These are phyloP conservation scores for Larix kaempferi DNA, from an alignment of 75 land plant species.

Conservation along the genomic window DNA sequence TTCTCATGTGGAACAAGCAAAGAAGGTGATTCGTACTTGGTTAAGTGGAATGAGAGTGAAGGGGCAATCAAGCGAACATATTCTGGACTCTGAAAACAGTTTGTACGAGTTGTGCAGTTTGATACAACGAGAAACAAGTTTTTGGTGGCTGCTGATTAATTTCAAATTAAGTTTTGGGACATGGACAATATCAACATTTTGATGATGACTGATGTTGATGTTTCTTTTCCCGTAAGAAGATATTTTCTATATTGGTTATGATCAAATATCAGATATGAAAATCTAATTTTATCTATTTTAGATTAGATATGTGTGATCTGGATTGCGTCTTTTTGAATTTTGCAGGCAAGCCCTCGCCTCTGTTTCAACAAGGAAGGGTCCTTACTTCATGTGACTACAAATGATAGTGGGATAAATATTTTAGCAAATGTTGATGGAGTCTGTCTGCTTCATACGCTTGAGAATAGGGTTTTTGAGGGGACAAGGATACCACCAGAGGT, in stretches of 20 bases:
- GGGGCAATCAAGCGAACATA: constrained; percentile 24
- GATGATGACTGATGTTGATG: constrained; percentile 15
- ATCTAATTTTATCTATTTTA: no score
- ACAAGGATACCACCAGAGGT: constrained; percentile 36
- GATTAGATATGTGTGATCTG: no score
- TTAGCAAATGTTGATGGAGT: constrained; percentile 56
- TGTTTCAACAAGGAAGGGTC: constrained; percentile 37
- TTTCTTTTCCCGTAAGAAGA: constrained; percentile 14
- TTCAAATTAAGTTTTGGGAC: constrained; percentile 22
- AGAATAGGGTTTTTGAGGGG: constrained; percentile 53
- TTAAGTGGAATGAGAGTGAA: constrained; percentile 28
- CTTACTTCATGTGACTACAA: constrained; percentile 27
- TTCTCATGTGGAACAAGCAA: constrained; percentile 28
- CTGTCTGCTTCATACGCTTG: constrained; percentile 50
- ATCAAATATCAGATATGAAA: no score
- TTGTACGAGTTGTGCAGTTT: constrained; percentile 19
- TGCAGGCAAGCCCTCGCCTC: constrained; percentile 26
- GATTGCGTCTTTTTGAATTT: background rate
- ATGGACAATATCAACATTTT: constrained; percentile 21
- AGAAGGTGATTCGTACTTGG: constrained; percentile 22
- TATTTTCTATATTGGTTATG: no score
- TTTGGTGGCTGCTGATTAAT: constrained; percentile 20
- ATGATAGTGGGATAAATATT: constrained; percentile 34
- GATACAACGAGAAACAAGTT: constrained; percentile 21
- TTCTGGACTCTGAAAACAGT: constrained; percentile 17